These are phyloP conservation scores for Thermomucor indicae-seudaticae DNA, from an alignment of 371 early-diverging fungal species.

Conservation along the genomic window DNA sequence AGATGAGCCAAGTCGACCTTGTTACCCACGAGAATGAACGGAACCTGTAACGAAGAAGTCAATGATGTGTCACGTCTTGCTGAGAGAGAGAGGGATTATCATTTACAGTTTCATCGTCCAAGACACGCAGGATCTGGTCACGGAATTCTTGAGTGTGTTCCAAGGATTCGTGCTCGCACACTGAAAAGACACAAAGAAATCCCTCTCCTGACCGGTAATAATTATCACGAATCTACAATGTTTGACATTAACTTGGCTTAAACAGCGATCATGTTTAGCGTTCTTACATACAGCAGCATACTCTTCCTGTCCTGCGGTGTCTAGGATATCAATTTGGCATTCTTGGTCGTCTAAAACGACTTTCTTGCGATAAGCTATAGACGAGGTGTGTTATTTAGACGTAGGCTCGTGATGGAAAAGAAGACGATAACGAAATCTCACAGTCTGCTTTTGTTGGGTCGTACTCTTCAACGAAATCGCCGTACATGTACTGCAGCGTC, in stretches of 20 bases:
- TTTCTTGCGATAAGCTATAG: slow-evolving; percentile 66
- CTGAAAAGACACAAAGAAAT: slow-evolving; percentile 84
- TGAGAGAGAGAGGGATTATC: not conserved
- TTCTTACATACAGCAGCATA: slow-evolving; percentile 61
- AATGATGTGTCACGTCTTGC: not conserved
- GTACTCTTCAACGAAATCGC: slow-evolving; percentile 90
- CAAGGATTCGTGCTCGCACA: slow-evolving; percentile 81
- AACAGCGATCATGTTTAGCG: not conserved
- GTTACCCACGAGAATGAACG: slow-evolving; percentile 86
- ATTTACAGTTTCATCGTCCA: slow-evolving; percentile 77
- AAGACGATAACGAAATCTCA: slow-evolving; percentile 8
- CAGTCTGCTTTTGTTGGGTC: slow-evolving; percentile 90
- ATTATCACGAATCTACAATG: slow-evolving; percentile 79
- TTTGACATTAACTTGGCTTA: not conserved
- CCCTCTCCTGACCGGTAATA: slow-evolving; percentile 91
- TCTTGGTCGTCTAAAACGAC: slow-evolving; percentile 65
- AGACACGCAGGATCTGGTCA: slow-evolving; percentile 84
- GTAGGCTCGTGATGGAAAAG: not conserved
- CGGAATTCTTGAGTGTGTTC: slow-evolving; percentile 82
- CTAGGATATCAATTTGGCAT: slow-evolving; percentile 88
- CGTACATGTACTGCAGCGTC: slow-evolving; percentile 86
- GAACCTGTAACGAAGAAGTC: slow-evolving; percentile 37
- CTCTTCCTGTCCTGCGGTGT: slow-evolving; percentile 95
- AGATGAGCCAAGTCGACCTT: slow-evolving; percentile 77
- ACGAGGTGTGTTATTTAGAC: not conserved